A percentile compares a stretch with the other conserved stretches of the same genome.
phyloP scores from a whole-genome alignment of 169 alveolate genomes.

The Plasmodium fragile region DNA sequence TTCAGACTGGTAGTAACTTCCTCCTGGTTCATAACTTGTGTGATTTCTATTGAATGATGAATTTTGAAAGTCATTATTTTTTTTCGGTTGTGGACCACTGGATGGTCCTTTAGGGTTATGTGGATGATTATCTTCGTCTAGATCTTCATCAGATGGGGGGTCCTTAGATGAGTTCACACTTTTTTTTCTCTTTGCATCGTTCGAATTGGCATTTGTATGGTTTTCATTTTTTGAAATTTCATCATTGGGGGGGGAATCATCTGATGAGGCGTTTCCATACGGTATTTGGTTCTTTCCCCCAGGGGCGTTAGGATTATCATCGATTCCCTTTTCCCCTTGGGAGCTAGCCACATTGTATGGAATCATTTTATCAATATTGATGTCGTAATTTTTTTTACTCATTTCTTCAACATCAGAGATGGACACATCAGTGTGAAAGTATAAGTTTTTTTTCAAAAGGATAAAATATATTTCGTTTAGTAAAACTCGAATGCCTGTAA shows the following conservation, averaged over 20 bases:
- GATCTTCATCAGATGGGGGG: background rate
- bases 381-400: slow-evolving; percentile 29
- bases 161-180: background rate
- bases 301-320: background rate
- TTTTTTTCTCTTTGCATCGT: background rate
- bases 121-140: background rate
- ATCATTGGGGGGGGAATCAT: background rate
- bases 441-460: slow-evolving; percentile 59
- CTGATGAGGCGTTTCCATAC: background rate
- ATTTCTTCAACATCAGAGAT: background rate
- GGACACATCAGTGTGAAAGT: slow-evolving; percentile 62
- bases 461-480: slow-evolving; percentile 74
- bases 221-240: background rate
- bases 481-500: slow-evolving; percentile 71
- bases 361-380: slow-evolving; percentile 50
- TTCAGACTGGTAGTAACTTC: background rate
- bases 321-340: background rate
- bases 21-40: background rate
- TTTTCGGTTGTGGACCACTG: background rate
- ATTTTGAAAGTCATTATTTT: background rate
- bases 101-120: background rate
- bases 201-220: background rate
- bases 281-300: background rate
- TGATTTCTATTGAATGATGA: background rate
- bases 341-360: slow-evolving; percentile 1